Evolutionary conservation across 2,329 filamentous ascomycete genomes (phyloP).

Genomic region (Apiospora hydei): DNA sequence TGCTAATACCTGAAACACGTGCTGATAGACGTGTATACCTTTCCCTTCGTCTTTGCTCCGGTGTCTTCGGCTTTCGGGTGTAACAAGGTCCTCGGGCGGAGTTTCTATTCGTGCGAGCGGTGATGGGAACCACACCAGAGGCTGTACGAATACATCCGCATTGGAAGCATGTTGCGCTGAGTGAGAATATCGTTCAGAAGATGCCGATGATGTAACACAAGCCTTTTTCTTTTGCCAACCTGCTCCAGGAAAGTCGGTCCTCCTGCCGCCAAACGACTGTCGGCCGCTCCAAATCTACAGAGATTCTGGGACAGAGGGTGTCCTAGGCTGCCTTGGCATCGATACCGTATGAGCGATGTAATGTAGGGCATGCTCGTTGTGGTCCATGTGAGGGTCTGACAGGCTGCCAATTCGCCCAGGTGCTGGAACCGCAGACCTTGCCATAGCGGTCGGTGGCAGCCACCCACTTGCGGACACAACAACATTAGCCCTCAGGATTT

Average conservation of each 20-base stretch:
- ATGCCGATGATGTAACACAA: not conserved
- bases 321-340: not conserved
- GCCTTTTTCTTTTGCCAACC: not conserved
- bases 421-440: not conserved
- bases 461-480: not conserved
- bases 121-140: not conserved
- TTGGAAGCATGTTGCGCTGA: not conserved
- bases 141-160: not conserved
- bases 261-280: constrained; percentile 2
- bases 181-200: not conserved
- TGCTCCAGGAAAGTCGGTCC: constrained; percentile 1
- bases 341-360: not conserved
- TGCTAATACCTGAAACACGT: not conserved
- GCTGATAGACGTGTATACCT: not conserved
- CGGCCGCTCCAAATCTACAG: not conserved
- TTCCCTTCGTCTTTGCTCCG: not conserved
- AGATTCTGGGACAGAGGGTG: not conserved
- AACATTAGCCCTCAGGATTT: not conserved
- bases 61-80: constrained; percentile 27
- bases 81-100: constrained; percentile 23
- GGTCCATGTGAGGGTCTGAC: constrained; percentile 5
- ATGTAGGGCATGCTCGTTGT: not conserved
- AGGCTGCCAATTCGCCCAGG: not conserved
- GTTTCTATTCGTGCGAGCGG: not conserved
- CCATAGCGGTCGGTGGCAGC: not conserved